Evolutionary conservation across 2,329 filamentous ascomycete species (phyloP).

Genomic region (Clonostachys rhizophaga): DNA sequence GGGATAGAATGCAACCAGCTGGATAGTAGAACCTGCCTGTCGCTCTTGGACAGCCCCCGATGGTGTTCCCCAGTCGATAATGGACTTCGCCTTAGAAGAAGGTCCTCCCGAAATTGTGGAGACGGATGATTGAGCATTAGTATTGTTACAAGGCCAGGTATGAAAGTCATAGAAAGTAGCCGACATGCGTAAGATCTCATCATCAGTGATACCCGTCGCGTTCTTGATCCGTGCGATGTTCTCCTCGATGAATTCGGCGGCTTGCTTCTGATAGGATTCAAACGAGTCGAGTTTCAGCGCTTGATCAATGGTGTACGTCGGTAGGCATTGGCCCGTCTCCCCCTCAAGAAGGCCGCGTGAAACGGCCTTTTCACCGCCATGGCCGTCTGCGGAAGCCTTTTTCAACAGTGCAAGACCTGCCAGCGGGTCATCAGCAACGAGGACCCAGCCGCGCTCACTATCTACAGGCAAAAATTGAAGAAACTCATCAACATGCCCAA

Average conservation of each 20-base stretch:
- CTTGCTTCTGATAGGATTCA: constrained; percentile 4
- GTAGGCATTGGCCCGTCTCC: constrained; percentile 5
- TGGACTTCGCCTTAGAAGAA: neutral
- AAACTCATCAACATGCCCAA: constrained; percentile 20
- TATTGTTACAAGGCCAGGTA: neutral
- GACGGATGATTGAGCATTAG: neutral
- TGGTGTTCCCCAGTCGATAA: constrained; percentile 1
- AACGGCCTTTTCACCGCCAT: constrained; percentile 8
- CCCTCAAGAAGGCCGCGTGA: constrained; percentile 5
- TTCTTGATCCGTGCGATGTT: constrained; percentile 13
- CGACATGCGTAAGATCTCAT: constrained; percentile 13
- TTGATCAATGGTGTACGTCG: constrained; percentile 8
- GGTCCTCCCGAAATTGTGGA: neutral
- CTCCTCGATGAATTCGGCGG: constrained; percentile 8
- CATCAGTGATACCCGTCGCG: constrained; percentile 13
- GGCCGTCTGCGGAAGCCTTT: constrained; percentile 6
- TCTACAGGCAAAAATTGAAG: constrained; percentile 17
- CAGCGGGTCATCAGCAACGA: constrained; percentile 13
- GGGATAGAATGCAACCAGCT: constrained; percentile 6
- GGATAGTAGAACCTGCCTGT: neutral
- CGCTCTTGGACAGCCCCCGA: neutral
- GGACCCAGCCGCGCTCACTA: constrained; percentile 14
- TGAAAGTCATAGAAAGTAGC: constrained; percentile 7
- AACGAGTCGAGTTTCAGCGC: constrained; percentile 6
- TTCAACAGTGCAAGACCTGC: constrained; percentile 10